Evolutionary conservation across 805 yeast species (phyloP).

Genomic region (Pichia exigua): DNA sequence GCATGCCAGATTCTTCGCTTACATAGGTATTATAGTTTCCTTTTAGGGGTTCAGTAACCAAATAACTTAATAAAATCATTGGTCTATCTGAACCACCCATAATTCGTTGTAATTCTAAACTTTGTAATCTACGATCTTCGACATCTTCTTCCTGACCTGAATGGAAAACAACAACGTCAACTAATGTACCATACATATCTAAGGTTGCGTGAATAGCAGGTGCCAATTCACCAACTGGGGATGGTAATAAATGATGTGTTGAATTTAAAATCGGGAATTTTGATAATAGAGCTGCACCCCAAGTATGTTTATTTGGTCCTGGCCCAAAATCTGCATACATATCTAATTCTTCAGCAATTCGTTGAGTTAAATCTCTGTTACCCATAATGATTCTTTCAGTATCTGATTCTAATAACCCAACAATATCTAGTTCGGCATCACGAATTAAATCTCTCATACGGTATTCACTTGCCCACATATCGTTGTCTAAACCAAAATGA

Average conservation of each 20-base stretch:
- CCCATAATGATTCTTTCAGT: constrained; percentile 94
- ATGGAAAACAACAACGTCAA: constrained; percentile 95
- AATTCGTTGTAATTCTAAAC: constrained; percentile 62
- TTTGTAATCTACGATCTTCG: constrained; percentile 86
- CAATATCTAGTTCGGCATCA: constrained; percentile 85
- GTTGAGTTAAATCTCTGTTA: constrained; percentile 87
- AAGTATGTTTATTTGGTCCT: constrained; percentile 94
- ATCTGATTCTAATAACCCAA: constrained; percentile 87
- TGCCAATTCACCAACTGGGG: constrained; percentile 96
- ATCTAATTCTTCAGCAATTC: constrained; percentile 83
- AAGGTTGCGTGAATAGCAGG: constrained; percentile 97
- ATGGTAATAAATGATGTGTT: constrained; percentile 85
- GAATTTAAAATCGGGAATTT: constrained; percentile 91
- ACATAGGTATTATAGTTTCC: constrained; percentile 94
- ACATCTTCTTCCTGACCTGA: constrained; percentile 97
- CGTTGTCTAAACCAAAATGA: constrained; percentile 94
- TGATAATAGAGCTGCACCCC: constrained; percentile 92
- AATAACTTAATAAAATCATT: constrained; percentile 76
- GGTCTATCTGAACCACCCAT: constrained; percentile 84
- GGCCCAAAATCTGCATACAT: constrained; percentile 98
- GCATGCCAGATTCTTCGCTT: constrained; percentile 75
- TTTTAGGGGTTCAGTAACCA: constrained; percentile 78
- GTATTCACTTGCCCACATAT: constrained; percentile 94
- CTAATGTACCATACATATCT: constrained; percentile 77
- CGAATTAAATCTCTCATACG: constrained; percentile 77